Conservation (phyloP, 2,329 filamentous ascomycete species). For the Diaporthe humulicola region DNA sequence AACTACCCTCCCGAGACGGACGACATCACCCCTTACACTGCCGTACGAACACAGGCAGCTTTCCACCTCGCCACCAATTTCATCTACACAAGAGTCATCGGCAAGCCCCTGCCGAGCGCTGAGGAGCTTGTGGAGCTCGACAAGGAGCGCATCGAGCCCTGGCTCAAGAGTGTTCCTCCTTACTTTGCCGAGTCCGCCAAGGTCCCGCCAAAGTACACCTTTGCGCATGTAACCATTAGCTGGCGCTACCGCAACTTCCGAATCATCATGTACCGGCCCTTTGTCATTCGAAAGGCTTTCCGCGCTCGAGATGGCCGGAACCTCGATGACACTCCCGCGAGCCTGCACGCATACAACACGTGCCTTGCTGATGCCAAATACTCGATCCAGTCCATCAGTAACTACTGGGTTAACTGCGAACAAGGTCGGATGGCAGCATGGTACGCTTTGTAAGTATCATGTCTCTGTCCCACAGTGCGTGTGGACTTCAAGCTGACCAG, state of each 20-base stretch:
- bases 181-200: slow-evolving; percentile 52
- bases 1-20: slow-evolving; percentile 51
- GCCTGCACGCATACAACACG: slow-evolving; percentile 48
- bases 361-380: slow-evolving; percentile 57
- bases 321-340: slow-evolving; percentile 39
- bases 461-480: not conserved
- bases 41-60: slow-evolving; percentile 57
- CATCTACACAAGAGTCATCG: slow-evolving; percentile 61
- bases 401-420: slow-evolving; percentile 53
- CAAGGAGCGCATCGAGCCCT: slow-evolving; percentile 53
- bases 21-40: slow-evolving; percentile 58
- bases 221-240: slow-evolving; percentile 57
- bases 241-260: slow-evolving; percentile 60
- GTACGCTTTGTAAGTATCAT: slow-evolving; percentile 53
- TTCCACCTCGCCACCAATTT: slow-evolving; percentile 59
- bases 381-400: slow-evolving; percentile 54
- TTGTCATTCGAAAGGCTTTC: slow-evolving; percentile 56
- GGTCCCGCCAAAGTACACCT: slow-evolving; percentile 52
- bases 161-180: slow-evolving; percentile 51
- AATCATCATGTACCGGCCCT: slow-evolving; percentile 62
- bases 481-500: not conserved
- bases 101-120: slow-evolving; percentile 56
- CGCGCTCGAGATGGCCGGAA: slow-evolving; percentile 42
- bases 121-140: slow-evolving; percentile 57
- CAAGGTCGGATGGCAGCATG: slow-evolving; percentile 57